phyloP scores from a whole-genome alignment of 2,329 filamentous ascomycete species.

The Dendryphion nanum region DNA sequence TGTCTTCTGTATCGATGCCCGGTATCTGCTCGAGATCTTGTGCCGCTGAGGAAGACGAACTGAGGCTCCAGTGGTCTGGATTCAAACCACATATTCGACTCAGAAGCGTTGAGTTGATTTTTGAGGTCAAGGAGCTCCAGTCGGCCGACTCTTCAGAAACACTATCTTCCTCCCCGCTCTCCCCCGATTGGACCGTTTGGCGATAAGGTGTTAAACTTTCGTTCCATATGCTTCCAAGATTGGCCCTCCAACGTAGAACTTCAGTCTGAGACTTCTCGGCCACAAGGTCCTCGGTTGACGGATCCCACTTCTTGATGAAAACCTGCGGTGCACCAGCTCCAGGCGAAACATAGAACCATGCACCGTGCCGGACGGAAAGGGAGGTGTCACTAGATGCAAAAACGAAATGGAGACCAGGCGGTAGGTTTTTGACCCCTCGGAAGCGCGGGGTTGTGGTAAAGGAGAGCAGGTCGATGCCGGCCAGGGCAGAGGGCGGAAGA shows the following conservation, averaged over 20 bases:
- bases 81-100: slow-evolving; percentile 50
- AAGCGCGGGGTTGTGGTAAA: slow-evolving; percentile 64
- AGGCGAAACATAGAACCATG: slow-evolving; percentile 57
- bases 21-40: slow-evolving; percentile 61
- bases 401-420: slow-evolving; percentile 59
- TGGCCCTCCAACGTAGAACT: slow-evolving; percentile 53
- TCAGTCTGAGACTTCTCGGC: slow-evolving; percentile 42
- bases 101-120: slow-evolving; percentile 50
- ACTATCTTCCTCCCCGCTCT: slow-evolving; percentile 27
- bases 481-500: slow-evolving; percentile 46
- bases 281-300: slow-evolving; percentile 45
- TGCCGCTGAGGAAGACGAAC: slow-evolving; percentile 56
- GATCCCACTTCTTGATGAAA: slow-evolving; percentile 58
- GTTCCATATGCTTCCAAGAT: slow-evolving; percentile 57
- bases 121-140: slow-evolving; percentile 54
- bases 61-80: slow-evolving; percentile 54
- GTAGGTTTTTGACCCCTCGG: slow-evolving; percentile 59
- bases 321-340: slow-evolving; percentile 39
- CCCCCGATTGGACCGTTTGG: slow-evolving; percentile 38
- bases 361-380: slow-evolving; percentile 60
- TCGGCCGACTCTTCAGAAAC: slow-evolving; percentile 47
- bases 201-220: slow-evolving; percentile 50
- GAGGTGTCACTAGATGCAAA: slow-evolving; percentile 59
- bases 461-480: slow-evolving; percentile 57
- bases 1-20: slow-evolving; percentile 45